Conservation (phyloP, 108 stramenopile species). For the Mayamaea pseudoterrestris region DNA sequence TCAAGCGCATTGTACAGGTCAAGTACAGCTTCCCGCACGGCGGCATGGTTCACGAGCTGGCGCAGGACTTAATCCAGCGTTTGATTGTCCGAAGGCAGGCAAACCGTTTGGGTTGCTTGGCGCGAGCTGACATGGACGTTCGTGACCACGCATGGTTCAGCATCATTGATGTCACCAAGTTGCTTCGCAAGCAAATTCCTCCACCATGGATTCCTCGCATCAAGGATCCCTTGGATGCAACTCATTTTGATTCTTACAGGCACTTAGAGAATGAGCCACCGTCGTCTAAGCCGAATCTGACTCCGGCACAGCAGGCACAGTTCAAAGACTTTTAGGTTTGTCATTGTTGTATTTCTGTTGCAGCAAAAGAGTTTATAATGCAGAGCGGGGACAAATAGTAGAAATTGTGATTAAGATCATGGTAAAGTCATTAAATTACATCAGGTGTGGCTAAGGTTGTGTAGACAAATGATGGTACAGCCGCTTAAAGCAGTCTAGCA, state of each 20-base stretch:
- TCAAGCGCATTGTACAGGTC: slow-evolving; percentile 93
- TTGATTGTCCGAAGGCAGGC: slow-evolving; percentile 84
- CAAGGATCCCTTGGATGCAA: slow-evolving; percentile 85
- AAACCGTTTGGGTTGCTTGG: slow-evolving; percentile 81
- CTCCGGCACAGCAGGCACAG: slow-evolving; percentile 54
- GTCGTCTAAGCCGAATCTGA: slow-evolving; percentile 56
- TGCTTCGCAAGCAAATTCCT: slow-evolving; percentile 67
- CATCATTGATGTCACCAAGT: slow-evolving; percentile 80
- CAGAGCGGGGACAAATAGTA: neutral
- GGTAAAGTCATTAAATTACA: neutral
- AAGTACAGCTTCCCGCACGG: slow-evolving; percentile 84
- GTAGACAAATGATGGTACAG: too few relatives aligned
- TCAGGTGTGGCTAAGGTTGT: too few relatives aligned
- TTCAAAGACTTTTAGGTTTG: slow-evolving; percentile 60
- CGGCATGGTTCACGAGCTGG: slow-evolving; percentile 72
- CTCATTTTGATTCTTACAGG: slow-evolving; percentile 94
- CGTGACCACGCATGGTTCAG: slow-evolving; percentile 93
- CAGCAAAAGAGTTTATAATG: neutral
- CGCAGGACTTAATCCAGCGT: slow-evolving; percentile 82
- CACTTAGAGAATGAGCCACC: slow-evolving; percentile 89
- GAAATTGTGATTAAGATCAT: neutral
- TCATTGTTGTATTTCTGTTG: neutral
- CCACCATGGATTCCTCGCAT: slow-evolving; percentile 95
- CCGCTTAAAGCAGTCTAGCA: too few relatives aligned
- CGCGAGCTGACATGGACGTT: slow-evolving; percentile 84